Base-by-base conservation (phyloP, 768 basidiomycete species). In the Lenzites betulinus region DNA sequence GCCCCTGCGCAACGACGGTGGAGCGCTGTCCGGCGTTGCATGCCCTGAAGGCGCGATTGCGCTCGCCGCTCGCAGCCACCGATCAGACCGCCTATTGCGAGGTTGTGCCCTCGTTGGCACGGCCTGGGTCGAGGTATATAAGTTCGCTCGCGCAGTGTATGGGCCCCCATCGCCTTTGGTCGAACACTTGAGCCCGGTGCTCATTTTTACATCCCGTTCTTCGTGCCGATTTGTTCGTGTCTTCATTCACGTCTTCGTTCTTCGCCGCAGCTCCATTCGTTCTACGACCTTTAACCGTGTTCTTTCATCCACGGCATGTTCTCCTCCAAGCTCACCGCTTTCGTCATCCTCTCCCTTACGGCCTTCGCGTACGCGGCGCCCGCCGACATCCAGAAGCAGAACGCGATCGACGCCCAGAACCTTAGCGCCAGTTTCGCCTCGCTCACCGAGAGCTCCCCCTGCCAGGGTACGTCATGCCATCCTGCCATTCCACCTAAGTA, bases 321-420 rank as follows among this genome's bases (percentile, higher is more conserved):
- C 53, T 59, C 60, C 43, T 49, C 62, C 15, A 61, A 60, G 57
- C 47, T 67, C 50, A 16, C 66, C 54, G 65, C 65, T 33, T 42
- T 68, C 51, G 64, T 62, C 54, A 30, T 67, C 60, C 58, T 65
- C 57, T 43, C 58, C 61, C 43, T 62, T 64, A 22, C 63, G 22
- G 58, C 51, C 30, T 12, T 64, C 50, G 43, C 63, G 36, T 51
- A 54, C 7, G 62, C 63, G 25, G 59, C 63, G 28, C 60, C 64
- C 23, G 58, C 64, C 12, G 64, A 64, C 44, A 68, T 73, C 50
- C 65, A 64, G 43, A 57, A 64, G 48, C 64, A 70, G 54, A 78
- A 78, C 58, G 77, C 66, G 51, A 54, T 71, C 38, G 74, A 76
- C 49, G 77, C 77, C 4, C 74, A 76, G 66, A 62, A 72, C 26